A percentile compares a stretch with the other conserved stretches of the same genome.
Conservation (phyloP, 2,329 filamentous ascomycete genomes). For the Microascus cirrosus region DNA sequence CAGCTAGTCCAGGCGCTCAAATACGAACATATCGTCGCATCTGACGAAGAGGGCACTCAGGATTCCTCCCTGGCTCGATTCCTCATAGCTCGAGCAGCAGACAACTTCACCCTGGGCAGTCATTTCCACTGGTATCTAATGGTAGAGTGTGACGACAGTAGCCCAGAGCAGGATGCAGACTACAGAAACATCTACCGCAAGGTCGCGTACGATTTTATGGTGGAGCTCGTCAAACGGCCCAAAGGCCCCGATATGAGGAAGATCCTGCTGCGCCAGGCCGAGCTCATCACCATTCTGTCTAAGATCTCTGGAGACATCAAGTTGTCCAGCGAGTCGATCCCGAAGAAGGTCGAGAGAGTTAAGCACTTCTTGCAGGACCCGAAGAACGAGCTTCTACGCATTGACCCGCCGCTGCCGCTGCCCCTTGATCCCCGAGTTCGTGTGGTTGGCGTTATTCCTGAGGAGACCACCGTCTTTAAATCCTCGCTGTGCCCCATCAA, state of each 20-base stretch:
- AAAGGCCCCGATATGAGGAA: constrained; percentile 64
- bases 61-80: constrained; percentile 86
- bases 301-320: constrained; percentile 86
- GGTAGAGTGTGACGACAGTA: constrained; percentile 87
- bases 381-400: constrained; percentile 74
- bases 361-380: constrained; percentile 79
- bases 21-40: constrained; percentile 67
- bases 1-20: constrained; percentile 95
- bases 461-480: constrained; percentile 88
- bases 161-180: constrained; percentile 60
- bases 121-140: constrained; percentile 98
- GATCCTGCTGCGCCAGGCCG: constrained; percentile 73
- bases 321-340: constrained; percentile 63
- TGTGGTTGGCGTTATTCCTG: constrained; percentile 68
- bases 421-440: constrained; percentile 77
- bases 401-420: constrained; percentile 78
- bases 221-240: constrained; percentile 61
- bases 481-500: constrained; percentile 87
- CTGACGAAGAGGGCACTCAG: constrained; percentile 43
- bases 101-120: constrained; percentile 84
- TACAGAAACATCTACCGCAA: constrained; percentile 83
- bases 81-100: constrained; percentile 74
- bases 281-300: constrained; percentile 76
- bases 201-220: constrained; percentile 94
- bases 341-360: constrained; percentile 70